phyloP scores from a whole-genome alignment of 768 basidiomycete species.

The Lentinula edodes region DNA sequence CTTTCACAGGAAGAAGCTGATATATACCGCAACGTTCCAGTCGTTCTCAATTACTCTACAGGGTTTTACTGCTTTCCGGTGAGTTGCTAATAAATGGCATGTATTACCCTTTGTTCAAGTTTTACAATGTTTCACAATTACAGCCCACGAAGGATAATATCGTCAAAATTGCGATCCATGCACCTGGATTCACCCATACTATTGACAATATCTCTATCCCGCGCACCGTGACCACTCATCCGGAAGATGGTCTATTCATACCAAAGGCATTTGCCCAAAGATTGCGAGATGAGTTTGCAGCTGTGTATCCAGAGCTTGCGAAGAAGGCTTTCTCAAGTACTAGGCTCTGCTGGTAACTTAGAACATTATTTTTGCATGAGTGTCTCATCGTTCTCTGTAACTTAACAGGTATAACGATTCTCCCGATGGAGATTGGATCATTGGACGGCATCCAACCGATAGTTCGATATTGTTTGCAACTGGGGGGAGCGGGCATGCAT shows the following conservation, averaged over 20 bases:
- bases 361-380: not conserved
- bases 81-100: constrained; percentile 15
- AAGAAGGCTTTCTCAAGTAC: constrained; percentile 67
- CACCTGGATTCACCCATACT: constrained; percentile 62
- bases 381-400: not conserved
- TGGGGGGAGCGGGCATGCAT: constrained; percentile 84
- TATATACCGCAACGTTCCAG: constrained; percentile 55
- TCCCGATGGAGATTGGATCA: constrained; percentile 83
- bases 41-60: constrained; percentile 64
- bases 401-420: constrained; percentile 81
- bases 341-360: constrained; percentile 79
- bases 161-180: constrained; percentile 77
- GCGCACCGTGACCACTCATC: constrained; percentile 63
- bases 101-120: not conserved
- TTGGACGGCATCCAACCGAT: constrained; percentile 61
- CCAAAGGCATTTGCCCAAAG: constrained; percentile 48
- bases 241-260: constrained; percentile 54
- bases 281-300: constrained; percentile 46
- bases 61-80: constrained; percentile 88
- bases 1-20: constrained; percentile 66
- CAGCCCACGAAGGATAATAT: constrained; percentile 66
- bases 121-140: not conserved
- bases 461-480: constrained; percentile 73
- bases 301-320: constrained; percentile 74
- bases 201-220: constrained; percentile 60